Base-by-base conservation (phyloP, 768 basidiomycete species). In the Termitomyces heimii region DNA sequence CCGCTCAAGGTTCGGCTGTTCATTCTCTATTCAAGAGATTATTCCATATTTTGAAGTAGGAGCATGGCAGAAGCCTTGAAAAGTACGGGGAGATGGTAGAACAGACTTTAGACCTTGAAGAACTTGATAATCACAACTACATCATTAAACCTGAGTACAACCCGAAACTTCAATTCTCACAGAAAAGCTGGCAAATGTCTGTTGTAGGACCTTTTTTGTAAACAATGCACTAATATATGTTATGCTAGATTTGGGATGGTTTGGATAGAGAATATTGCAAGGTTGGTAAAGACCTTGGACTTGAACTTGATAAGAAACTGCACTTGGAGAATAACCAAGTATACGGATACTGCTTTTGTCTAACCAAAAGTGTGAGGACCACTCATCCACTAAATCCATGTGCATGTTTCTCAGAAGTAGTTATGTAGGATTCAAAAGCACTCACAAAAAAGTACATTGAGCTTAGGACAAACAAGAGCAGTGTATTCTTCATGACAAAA, bases 71-170 rank as follows among this genome's bases (percentile, higher is more conserved):
- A 0, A 84, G 75, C 51, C 81, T 98, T 5, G 77, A 76, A 13
- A 92, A 92, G 66, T 96, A 94, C 64, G 77, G 81, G 3, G 91
- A 94, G 59, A 95, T 98, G 91, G 95, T 98, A 2, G 94, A 98
- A 68, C 86, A 92, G 60, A 98, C 97, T 0, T 82, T 99, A 43
- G 97, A 99, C 65, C 82, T 98, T 18, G 84, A 86, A 22, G 85
- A 95, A 56, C 80, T 97, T 5, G 86, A 90, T 31, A 80, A 81
- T 14, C 93, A 98, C 70, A 89, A 88, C 63, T 94, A 88, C 65
- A 86, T 94, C 18, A 94, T 99, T 66, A 93, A 92, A 65, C 86
- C 96, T 0, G 92, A 94, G 53, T 96, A 96, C 62, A 92, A 98
- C 66, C 79, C 82, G 5, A 76, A 79, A 18, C 78, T 98, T 16